Evolutionary conservation across 768 basidiomycete species (phyloP), one percentile per base, ranked within the genome.

Genomic region (Agaricus bisporus): DNA sequence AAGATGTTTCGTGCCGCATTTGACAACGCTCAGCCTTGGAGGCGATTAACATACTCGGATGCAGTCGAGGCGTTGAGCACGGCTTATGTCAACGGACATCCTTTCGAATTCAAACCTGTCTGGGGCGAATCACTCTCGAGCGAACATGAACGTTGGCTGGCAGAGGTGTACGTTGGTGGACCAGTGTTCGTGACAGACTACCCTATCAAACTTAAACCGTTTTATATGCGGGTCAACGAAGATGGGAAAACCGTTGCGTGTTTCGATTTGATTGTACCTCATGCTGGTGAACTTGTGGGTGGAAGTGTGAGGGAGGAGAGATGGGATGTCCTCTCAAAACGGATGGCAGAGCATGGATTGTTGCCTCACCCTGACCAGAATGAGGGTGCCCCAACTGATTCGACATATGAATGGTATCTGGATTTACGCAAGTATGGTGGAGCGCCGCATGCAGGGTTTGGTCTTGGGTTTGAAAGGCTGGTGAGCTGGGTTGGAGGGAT

Each of bases 141-240:
- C 64, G 97, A 98, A 64, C 95, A 98, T 64, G 97, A 99, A 67
- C 83, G 83, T 46, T 95, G 87, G 83, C 76, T 99, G 14, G 88
- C 92, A 0, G 86, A 88, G 51, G 66, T 69, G 14, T 67, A 86
- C 47, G 70, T 84, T 49, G 65, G 72, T 22, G 87, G 87, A 0
- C 95, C 97, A 1, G 79, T 95, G 2, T 98, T 98, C 65, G 86
- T 99, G 50, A 90, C 85, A 12, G 85, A 95, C 65, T 99, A 98
- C 64, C 95, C 97, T 1, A 68, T 75, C 4, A 48, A 64, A 2
- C 66, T 91, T 57, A 99, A 99, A 68, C 94, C 97, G 7, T 98
- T 98, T 73, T 99, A 99, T 71, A 98, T 98, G 97, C 83, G 90
- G 35, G 65, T 64, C 39, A 91, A 91, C 62, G 67, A 68, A 8